Evolutionary conservation across 2,329 filamentous ascomycete species (phyloP), one percentile per base, ranked within the genome.

Genomic region (Diaporthe sp.): DNA sequence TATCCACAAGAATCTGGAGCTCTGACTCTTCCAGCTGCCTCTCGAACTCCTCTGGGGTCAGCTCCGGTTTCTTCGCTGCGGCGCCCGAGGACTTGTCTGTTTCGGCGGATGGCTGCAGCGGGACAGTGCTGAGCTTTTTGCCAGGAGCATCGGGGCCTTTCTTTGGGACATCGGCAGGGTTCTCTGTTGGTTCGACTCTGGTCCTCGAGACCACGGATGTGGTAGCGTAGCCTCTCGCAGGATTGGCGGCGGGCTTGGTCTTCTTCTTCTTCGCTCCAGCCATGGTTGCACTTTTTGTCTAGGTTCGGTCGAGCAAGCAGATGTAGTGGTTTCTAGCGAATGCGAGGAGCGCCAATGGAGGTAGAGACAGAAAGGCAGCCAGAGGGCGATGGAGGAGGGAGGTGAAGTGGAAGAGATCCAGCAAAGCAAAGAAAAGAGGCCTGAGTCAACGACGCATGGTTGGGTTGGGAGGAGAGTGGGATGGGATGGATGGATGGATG

Each of bases 201-300:
- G 92, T 89, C 80, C 96, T 98, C 34, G 95, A 97, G 58, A 95
- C 95, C 76, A 98, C 90, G 1, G 96, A 98, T 17, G 95, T 97
- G 7, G 97, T 99, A 78, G 96, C 95, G 86, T 98, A 98, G 25
- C 96, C 97, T 83, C 97, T 90, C 53, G 95, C 95, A 76, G 96
- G 95, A 84, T 98, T 98, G 44, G 93, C 91, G 37, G 91, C 91
- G 73, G 94, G 89, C 90, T 98, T 98, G 88, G 95, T 97, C 87
- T 98, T 98, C 87, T 98, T 98, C 86, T 98, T 98, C 85, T 95
- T 94, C 76, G 86, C 85, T 58, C 87, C 88, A 74, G 94, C 93
- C 94, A 96, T 96, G 78, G 77, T 80, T 78, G 58, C 57, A 19
- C 49, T 39, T 25, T 46, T 51, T 55, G 19, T 25, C 46, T 65